Evolutionary conservation across 1,139 yeast species (phyloP).

Genomic region (Candida sp.): DNA sequence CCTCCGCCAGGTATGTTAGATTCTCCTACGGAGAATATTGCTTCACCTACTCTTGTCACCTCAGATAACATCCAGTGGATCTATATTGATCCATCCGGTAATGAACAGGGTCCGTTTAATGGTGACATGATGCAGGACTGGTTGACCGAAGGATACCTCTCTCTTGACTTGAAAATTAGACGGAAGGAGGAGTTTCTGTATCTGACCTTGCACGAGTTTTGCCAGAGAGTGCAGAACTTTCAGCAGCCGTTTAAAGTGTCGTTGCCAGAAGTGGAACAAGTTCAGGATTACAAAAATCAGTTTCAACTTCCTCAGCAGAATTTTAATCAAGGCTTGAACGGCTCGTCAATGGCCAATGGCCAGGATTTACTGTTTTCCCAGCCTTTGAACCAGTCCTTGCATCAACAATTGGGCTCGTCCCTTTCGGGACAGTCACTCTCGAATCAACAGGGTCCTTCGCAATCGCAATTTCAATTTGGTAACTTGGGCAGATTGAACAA

Average conservation of each 20-base stretch:
- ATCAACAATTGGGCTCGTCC: constrained; percentile 9
- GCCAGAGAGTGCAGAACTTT: constrained; percentile 45
- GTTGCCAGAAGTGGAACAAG: constrained; percentile 30
- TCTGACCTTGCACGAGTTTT: constrained; percentile 42
- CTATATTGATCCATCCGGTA: constrained; percentile 68
- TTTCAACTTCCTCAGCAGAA: constrained; percentile 1
- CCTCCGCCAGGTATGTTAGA: constrained; percentile 18
- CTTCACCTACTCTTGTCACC: constrained; percentile 13
- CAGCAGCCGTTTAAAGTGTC: constrained; percentile 63
- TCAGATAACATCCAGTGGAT: constrained; percentile 58
- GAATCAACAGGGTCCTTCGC: constrained; percentile 1
- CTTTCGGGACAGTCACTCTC: constrained; percentile 3
- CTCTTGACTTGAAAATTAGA: constrained; percentile 52
- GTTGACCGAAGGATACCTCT: constrained; percentile 63
- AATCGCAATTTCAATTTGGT: constrained; percentile 18
- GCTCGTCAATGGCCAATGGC: background rate
- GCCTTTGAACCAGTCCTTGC: constrained; percentile 5
- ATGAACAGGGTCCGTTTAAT: constrained; percentile 77
- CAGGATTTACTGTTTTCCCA: constrained; percentile 1
- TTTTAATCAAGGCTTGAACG: background rate
- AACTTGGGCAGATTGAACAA: constrained; percentile 21
- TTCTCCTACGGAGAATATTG: background rate
- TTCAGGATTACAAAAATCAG: background rate
- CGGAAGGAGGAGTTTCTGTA: constrained; percentile 45
- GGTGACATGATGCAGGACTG: constrained; percentile 79